These are phyloP conservation scores for Ceratocystis lukuohia DNA, from an alignment of 2,329 filamentous ascomycete genomes.

Conservation along the genomic window DNA sequence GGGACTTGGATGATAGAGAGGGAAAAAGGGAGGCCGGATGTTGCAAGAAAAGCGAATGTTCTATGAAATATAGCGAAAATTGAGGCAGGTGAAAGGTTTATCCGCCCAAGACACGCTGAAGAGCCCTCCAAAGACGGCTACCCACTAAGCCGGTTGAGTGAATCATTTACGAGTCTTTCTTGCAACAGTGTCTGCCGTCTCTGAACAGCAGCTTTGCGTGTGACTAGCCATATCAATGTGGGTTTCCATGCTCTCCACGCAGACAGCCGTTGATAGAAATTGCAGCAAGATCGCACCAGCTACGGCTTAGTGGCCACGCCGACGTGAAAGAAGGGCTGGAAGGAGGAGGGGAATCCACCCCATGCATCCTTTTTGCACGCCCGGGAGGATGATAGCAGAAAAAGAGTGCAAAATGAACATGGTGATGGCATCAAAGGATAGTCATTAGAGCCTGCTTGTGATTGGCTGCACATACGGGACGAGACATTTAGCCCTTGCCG, in stretches of 20 bases:
- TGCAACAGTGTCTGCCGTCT: not conserved
- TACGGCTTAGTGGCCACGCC: not conserved
- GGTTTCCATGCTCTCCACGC: not conserved
- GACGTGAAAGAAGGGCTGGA: not conserved
- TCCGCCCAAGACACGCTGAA: no score
- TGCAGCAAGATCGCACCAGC: not conserved
- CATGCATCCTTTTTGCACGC: not conserved
- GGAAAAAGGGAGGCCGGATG: no score
- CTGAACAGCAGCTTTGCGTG: not conserved
- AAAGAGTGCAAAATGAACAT: not conserved
- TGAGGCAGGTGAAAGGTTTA: no score
- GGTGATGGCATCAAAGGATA: not conserved
- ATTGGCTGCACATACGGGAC: conserved; percentile 13
- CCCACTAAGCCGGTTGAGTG: no score
- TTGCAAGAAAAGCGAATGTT: no score
- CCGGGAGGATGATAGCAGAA: not conserved
- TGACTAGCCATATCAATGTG: not conserved
- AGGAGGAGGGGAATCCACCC: not conserved
- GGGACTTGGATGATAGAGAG: not conserved
- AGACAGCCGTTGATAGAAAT: not conserved
- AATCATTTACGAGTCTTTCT: not conserved
- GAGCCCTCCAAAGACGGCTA: no score
- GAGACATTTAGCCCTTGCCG: conserved; percentile 3
- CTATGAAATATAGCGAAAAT: no score
- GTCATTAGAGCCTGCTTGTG: not conserved